Base-by-base conservation (phyloP, 305 asterid species). In the Galium porrigens region DNA sequence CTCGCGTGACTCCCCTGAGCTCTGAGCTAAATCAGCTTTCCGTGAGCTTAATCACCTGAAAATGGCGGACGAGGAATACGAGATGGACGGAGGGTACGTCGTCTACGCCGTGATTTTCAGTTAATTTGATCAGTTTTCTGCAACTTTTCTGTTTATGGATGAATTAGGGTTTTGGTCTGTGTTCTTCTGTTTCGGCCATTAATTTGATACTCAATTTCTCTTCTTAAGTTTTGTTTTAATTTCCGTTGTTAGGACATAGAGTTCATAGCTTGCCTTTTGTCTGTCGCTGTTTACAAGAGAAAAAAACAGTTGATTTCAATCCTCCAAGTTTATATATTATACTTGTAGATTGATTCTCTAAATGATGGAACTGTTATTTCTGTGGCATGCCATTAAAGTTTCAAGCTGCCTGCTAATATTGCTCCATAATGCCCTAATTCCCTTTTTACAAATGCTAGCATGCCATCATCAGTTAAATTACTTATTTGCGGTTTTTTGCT, bases 61-160 rank as follows among this genome's bases (percentile, higher is more conserved):
- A 67, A 85, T 85, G 94, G 94, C 94, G 14, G 88, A 87, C 79
- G 94, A 85, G 9, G 94, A 87, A 34, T 87, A 80, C 61, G 94
- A 87, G 10, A 85, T 87, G 85, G 95, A 85, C 75, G 90, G 86
- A 78, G 94, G 84, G 94, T 87, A 51, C 25, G 82, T 61, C 37
- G 1, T 0, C n/a, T 12, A 2, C 58, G n/a, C 3, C 58, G 37
- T 22, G 12, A 20, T 27, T 32, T 46, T 7, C 1, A 2, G 20
- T 32, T 56, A 1, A 1, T 39, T 6, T 30, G 51, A 8, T 5
- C 3, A 10, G 0, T 11, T 25, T 5, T 58, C 6, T 11, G 51
- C 18, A 44, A 44, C 51, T 44, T 12, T 14, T 44, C 51, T 44
- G 63, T 41, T 33, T 66, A 5, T 20, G 39, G 1, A 30, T 68